A percentile compares a stretch with the other conserved stretches of the same genome.
phyloP scores from a whole-genome alignment of 2,329 filamentous ascomycete species.

The Alternaria novae-zelandiae region DNA sequence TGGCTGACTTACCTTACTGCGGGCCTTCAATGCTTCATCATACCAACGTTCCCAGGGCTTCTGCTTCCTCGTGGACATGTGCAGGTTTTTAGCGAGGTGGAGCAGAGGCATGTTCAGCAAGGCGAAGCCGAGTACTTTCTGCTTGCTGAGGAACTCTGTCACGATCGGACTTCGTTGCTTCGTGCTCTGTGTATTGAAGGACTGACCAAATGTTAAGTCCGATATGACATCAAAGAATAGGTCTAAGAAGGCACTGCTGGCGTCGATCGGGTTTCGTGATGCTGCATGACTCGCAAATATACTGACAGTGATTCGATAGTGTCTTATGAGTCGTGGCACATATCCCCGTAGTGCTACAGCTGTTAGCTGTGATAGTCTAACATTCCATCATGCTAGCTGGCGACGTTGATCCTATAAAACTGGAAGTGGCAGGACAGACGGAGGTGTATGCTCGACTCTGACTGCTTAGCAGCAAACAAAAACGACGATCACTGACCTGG shows the following conservation, averaged over 20 bases:
- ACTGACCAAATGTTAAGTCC: not conserved
- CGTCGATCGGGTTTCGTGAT: not conserved
- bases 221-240: not conserved
- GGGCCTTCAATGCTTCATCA: conserved; percentile 6
- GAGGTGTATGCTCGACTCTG: not conserved
- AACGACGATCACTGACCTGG: conserved; percentile 14
- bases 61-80: not conserved
- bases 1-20: conserved; percentile 7
- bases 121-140: not conserved
- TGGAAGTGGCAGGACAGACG: no score
- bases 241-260: not conserved
- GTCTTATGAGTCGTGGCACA: not conserved
- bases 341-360: not conserved
- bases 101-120: not conserved
- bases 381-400: conserved; percentile 26
- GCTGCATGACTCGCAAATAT: not conserved
- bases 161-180: not conserved
- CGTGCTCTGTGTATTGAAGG: not conserved
- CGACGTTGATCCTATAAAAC: no score
- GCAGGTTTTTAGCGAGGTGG: conserved; percentile 1
- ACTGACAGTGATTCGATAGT: not conserved
- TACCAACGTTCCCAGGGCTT: conserved; percentile 17
- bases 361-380: not conserved
- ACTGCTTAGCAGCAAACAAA: not conserved
- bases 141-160: not conserved